Base-by-base conservation (phyloP, 495 filamentous ascomycete genomes). In the Echria macrotheca region DNA sequence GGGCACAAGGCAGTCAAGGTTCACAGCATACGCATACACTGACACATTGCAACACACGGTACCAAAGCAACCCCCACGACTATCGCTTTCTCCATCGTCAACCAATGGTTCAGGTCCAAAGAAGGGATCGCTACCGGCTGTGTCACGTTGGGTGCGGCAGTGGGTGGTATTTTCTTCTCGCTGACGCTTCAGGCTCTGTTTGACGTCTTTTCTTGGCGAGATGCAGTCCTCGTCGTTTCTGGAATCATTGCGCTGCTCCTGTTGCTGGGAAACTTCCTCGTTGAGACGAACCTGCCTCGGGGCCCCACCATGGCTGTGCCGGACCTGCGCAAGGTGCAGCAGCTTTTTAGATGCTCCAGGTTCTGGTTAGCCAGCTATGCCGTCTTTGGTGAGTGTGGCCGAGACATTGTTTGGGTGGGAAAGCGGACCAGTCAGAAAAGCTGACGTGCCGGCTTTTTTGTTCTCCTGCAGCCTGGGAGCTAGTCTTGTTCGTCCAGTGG, bases 111-210 rank as follows among this genome's bases (percentile, higher is more conserved):
- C 50, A 44, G 35, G 14, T 17, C 12, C 1, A 23, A 28, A 17
- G 47, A 56, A 18, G 51, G 52, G 1, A 10, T 62, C 21, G 61
- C 61, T 0, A 60, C 52, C 7, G 64, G 61, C 4, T 58, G 50
- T 32, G 57, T 65, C 36, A 55, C 56, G 8, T 18, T 60, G 17
- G 61, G 64, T 1, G 49, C 61, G 8, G 59, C 64, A 0, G 29
- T 65, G 11, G 64, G 61, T 17, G 64, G 61, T 5, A 57, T 67
- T 18, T 50, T 64, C 39, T 64, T 63, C 53, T 60, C 59, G 2
- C 47, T 65, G 6, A 23, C 58, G 3, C 59, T 65, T n/a, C 50
- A 60, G 47, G 23, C 2, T 0, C 55, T 67, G 5, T 67, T 67
- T 28, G 43, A 58, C 17, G 21, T 35, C 11, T 49, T 50, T 18